Evolutionary conservation across 495 filamentous ascomycete genomes (phyloP), one percentile per base, ranked within the genome.

Genomic region (Lasiosphaeris hirsuta): DNA sequence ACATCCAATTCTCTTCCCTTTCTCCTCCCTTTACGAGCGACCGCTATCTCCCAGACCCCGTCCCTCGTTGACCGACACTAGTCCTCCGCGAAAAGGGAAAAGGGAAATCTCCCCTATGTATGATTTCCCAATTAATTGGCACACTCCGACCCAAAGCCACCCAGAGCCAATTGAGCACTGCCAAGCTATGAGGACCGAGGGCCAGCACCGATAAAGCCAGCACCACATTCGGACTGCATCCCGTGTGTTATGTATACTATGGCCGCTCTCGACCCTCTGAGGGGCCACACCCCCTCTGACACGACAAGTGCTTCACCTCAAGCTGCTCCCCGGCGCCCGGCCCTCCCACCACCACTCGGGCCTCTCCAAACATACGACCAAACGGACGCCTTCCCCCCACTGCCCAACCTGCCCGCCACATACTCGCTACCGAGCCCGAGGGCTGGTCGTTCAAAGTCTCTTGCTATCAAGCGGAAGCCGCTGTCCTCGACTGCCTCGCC

Each of bases 381-480:
- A 40, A 59, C 67, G 53, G 62, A 55, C 57, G 14, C 52, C 3
- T 70, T 65, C 58, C 66, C 62, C 23, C 64, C 62, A 30, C 58
- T 59, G 42, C 57, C 59, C 45, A 36, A 39, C 18, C 23, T 63
- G 46, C 15, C 56, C 51, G 41, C 54, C 46, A 46, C 54, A 57
- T 46, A 57, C 11, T 46, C 67, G n/a, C 59, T 66, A 13, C 64
- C 68, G 48, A 67, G 63, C 51, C 64, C 66, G 10, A 63, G 70
- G 48, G 59, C 44, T 45, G 66, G 45, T 44, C 66, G 68, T 11
- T 69, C 70, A 23, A 58, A 65, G 42, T 71, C 64, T 40, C 63
- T 71, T 33, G 68, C 70, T 51, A 77, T 83, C 64, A 76, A 75
- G 63, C 71, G 81, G 40, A 83, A 83, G 68, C 81, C 81, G 51